Evolutionary conservation across 2,329 filamentous ascomycete species (phyloP).

Genomic region (Boeremia lycopersici): DNA sequence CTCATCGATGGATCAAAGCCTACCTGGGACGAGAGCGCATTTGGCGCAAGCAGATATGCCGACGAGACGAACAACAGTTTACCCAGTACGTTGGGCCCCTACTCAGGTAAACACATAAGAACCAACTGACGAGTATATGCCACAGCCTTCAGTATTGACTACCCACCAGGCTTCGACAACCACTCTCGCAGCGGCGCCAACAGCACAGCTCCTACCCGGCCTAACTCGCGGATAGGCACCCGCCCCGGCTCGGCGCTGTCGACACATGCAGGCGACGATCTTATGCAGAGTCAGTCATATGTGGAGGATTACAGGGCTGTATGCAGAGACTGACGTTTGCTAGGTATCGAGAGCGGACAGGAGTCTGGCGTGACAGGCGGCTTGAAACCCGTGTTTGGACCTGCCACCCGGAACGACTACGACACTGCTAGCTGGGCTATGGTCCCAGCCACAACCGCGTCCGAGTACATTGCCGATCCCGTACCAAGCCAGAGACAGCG

Average conservation of each 20-base stretch:
- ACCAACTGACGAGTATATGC: conserved; percentile 19
- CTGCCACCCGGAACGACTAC: conserved; percentile 61
- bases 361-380: conserved; percentile 60
- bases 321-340: conserved; percentile 22
- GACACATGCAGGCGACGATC: conserved; percentile 38
- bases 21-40: conserved; percentile 42
- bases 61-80: conserved; percentile 25
- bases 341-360: conserved; percentile 51
- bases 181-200: conserved; percentile 39
- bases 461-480: conserved; percentile 60
- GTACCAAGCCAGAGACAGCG: conserved; percentile 57
- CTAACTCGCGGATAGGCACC: conserved; percentile 38
- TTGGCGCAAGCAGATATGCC: conserved; percentile 40
- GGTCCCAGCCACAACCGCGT: conserved; percentile 55
- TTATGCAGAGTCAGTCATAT: conserved; percentile 40
- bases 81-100: conserved; percentile 33
- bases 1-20: conserved; percentile 29
- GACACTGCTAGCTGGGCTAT: conserved; percentile 62
- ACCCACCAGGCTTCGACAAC: conserved; percentile 37
- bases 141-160: conserved; percentile 45
- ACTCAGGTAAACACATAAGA: background rate
- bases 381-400: conserved; percentile 56
- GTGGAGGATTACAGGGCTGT: background rate
- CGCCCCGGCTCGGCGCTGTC: conserved; percentile 41
- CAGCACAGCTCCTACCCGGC: conserved; percentile 45